Evolutionary conservation across 129 eudicot species (phyloP).

Genomic region (Solidago caesia): DNA sequence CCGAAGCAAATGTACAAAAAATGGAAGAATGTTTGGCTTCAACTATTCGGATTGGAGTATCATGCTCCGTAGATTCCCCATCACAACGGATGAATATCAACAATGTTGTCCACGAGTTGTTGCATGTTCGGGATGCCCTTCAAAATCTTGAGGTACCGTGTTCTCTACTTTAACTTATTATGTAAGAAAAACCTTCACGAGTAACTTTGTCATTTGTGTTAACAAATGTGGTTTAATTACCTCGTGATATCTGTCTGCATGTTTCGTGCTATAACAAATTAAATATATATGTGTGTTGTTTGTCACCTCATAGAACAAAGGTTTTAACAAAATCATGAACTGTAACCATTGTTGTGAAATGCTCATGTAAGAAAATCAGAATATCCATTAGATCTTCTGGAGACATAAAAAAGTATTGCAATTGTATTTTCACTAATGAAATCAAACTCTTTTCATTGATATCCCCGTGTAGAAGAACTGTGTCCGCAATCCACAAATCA

Average conservation of each 20-base stretch:
- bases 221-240: no score
- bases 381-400: neutral
- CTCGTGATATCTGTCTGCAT: no score
- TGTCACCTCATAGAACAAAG: no score
- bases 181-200: neutral
- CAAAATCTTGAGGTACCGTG: neutral
- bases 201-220: no score
- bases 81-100: neutral
- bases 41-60: constrained; percentile 21
- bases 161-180: neutral
- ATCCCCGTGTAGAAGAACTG: neutral
- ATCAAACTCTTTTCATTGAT: no score
- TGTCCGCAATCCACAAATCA: no score
- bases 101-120: constrained; percentile 21
- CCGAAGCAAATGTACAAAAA: neutral
- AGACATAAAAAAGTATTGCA: no score
- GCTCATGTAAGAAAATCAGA: constrained; percentile 1
- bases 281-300: no score
- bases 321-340: neutral
- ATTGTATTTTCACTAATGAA: no score
- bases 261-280: no score
- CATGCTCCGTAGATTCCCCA: constrained; percentile 26
- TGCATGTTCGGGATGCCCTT: neutral
- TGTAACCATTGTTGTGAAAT: neutral
- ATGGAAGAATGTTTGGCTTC: constrained; percentile 19